A percentile compares a stretch with the other conserved stretches of the same genome.
phyloP scores from a whole-genome alignment of 2,329 filamentous ascomycete genomes.

The Chrysoporthe austroafricana region DNA sequence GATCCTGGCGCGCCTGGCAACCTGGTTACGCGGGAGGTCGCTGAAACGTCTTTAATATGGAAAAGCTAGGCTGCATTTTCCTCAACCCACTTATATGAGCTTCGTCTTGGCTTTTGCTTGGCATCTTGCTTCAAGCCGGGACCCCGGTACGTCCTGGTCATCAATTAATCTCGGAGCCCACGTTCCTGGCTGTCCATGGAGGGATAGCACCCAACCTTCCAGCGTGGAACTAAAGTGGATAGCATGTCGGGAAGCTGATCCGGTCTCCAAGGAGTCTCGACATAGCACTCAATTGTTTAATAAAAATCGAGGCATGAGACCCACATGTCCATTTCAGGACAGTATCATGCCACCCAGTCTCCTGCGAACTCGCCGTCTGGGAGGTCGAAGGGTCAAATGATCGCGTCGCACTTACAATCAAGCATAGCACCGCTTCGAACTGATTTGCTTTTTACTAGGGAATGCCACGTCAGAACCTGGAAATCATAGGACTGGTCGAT shows the following conservation, averaged over 20 bases:
- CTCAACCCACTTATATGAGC: conserved; percentile 31
- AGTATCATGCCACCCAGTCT: background rate
- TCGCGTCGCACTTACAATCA: background rate
- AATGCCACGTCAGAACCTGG: background rate
- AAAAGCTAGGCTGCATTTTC: conserved; percentile 25
- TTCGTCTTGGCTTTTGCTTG: conserved; percentile 23
- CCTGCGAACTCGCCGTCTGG: background rate
- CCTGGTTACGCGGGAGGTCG: conserved; percentile 5
- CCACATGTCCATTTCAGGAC: background rate
- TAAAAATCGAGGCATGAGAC: background rate
- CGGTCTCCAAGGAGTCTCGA: background rate
- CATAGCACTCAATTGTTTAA: background rate
- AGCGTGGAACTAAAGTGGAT: background rate
- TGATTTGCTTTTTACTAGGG: background rate
- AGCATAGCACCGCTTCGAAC: background rate
- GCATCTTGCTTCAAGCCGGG: conserved; percentile 31
- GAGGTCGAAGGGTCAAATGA: background rate
- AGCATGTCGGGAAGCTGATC: background rate
- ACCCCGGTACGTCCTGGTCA: conserved; percentile 16
- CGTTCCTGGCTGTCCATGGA: conserved; percentile 37
- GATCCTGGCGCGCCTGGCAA: conserved; percentile 15
- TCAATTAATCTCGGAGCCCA: conserved; percentile 36
- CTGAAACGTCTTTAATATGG: conserved; percentile 19
- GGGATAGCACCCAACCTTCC: conserved; percentile 30
- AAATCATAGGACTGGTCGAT: background rate